Conservation (phyloP, 2,329 filamentous ascomycete species). For the Periconia sp. region DNA sequence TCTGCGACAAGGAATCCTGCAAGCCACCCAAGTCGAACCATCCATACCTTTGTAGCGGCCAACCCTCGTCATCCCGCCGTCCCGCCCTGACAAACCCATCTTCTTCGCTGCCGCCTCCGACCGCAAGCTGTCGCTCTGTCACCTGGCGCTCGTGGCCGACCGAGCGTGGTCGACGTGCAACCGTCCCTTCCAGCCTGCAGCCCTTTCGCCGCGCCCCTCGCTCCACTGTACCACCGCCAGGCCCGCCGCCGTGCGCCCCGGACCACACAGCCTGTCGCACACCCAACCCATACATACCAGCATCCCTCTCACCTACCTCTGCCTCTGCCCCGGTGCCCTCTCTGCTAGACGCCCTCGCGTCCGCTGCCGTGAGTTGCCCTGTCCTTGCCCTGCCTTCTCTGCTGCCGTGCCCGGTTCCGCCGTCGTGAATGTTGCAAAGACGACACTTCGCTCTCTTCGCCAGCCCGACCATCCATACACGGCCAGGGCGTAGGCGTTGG, state of each 20-base stretch:
- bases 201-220: constrained; percentile 10
- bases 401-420: constrained; percentile 2
- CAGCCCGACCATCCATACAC: constrained; percentile 3
- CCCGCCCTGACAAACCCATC: too few species aligned
- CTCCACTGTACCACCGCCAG: constrained; percentile 10
- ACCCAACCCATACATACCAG: too few species aligned
- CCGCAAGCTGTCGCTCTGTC: too few species aligned
- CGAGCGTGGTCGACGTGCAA: constrained; percentile 6
- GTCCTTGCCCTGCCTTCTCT: background rate
- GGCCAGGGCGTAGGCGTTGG: constrained; percentile 1
- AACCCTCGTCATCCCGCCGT: constrained; percentile 19
- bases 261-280: too few species aligned
- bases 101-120: too few species aligned
- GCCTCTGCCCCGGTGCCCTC: too few species aligned
- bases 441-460: constrained; percentile 8
- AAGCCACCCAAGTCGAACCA: constrained; percentile 36
- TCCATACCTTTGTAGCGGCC: constrained; percentile 19
- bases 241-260: constrained; percentile 11
- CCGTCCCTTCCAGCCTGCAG: background rate
- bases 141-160: too few species aligned
- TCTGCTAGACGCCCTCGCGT: too few species aligned
- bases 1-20: constrained; percentile 1
- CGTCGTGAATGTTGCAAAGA: constrained; percentile 4
- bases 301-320: too few species aligned
- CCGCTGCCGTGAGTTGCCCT: background rate